Percentiles rank a stretch among this genome's conserved stretches.
These are phyloP conservation scores for Ceratocystis albifundus DNA, from an alignment of 2,329 filamentous ascomycete genomes.

Conservation along the genomic window DNA sequence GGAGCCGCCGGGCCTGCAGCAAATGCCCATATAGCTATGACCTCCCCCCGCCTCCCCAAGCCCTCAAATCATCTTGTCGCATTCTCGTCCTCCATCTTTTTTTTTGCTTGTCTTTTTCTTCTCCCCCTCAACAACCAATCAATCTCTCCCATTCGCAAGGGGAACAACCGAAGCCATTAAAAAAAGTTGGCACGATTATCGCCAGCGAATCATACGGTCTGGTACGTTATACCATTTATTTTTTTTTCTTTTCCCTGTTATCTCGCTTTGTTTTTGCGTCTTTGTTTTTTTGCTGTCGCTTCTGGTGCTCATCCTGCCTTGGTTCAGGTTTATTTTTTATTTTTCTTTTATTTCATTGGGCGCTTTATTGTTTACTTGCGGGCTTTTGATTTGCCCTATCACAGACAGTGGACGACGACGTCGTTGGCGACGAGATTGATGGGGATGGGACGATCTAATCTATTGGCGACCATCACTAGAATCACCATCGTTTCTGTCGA, in stretches of 20 bases:
- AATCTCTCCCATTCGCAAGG: conserved; percentile 29
- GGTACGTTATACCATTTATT: conserved; percentile 26
- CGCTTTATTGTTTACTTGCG: conserved; percentile 26
- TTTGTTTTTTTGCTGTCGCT: conserved; percentile 21
- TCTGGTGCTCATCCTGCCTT: conserved; percentile 21
- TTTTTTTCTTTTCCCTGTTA: conserved; percentile 29
- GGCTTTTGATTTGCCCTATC: conserved; percentile 21
- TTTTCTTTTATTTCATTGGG: conserved; percentile 24
- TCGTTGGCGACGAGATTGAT: too few relatives aligned
- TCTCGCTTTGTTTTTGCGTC: conserved; percentile 26
- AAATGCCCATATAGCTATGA: conserved; percentile 19
- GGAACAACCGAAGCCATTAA: conserved; percentile 23
- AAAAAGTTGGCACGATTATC: conserved; percentile 24
- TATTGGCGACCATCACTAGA: background rate
- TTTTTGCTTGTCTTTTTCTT: conserved; percentile 32
- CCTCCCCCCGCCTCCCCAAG: conserved; percentile 20
- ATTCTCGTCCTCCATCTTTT: conserved; percentile 34
- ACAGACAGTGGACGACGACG: conserved; percentile 12
- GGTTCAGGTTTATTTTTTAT: conserved; percentile 19
- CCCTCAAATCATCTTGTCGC: conserved; percentile 44
- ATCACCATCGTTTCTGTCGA: background rate
- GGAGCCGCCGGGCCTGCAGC: background rate
- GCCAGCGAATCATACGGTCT: conserved; percentile 24
- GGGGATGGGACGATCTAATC: background rate
- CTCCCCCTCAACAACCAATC: conserved; percentile 39